These are phyloP conservation scores for Cytauxzoon felis DNA, from an alignment of 169 alveolate species.

Conservation along the genomic window DNA sequence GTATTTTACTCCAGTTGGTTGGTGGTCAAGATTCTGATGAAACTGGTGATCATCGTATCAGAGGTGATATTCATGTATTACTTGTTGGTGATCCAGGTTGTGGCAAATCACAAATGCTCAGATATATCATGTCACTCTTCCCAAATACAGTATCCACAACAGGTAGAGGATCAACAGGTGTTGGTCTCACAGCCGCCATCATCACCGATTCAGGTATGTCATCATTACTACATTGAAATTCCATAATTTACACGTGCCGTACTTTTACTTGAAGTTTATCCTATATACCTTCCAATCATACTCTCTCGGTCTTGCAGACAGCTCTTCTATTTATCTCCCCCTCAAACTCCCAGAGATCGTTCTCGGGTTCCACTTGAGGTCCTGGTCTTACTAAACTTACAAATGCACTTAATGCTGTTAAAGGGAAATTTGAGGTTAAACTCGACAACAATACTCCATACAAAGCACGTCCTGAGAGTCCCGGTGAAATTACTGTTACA, in stretches of 20 bases:
- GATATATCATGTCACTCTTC: constrained; percentile 89
- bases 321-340: too few species aligned
- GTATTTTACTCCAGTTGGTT: constrained; percentile 86
- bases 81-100: constrained; percentile 98
- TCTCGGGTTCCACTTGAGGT: too few species aligned
- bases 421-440: too few species aligned
- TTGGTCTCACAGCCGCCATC: constrained; percentile 99
- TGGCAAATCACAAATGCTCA: constrained; percentile 96
- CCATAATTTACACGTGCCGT: neutral
- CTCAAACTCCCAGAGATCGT: too few species aligned
- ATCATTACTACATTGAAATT: constrained; percentile 2
- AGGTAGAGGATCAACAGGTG: constrained; percentile 99
- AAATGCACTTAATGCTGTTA: too few species aligned
- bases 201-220: constrained; percentile 86
- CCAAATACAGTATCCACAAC: constrained; percentile 96
- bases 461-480: too few species aligned
- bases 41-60: constrained; percentile 76
- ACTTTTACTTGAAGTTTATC: too few species aligned
- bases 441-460: too few species aligned
- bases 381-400: too few species aligned
- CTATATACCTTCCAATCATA: too few species aligned
- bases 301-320: too few species aligned
- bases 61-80: constrained; percentile 98
- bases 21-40: constrained; percentile 93
- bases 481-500: too few species aligned